A percentile compares a stretch with the other conserved stretches of the same genome.
Conservation (phyloP, 306 rosid species). For the Lathyrus oleraceus region DNA sequence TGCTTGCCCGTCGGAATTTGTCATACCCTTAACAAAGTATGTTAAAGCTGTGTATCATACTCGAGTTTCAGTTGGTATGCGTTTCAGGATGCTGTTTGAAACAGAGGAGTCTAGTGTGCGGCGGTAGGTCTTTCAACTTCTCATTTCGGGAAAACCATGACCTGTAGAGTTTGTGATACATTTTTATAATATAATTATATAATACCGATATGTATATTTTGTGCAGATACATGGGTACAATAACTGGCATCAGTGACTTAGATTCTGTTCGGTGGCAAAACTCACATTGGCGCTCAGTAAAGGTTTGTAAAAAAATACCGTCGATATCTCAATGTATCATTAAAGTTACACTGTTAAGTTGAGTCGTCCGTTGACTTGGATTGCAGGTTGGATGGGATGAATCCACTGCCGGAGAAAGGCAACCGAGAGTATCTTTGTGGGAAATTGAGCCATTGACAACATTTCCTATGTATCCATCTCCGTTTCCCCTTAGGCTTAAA, state of each 20-base stretch:
- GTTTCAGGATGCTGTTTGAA: constrained; percentile 96
- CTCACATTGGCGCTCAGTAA: constrained; percentile 98
- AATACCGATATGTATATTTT: constrained; percentile 5
- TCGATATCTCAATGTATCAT: not conserved
- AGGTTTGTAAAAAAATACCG: constrained; percentile 55
- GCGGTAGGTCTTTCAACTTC: constrained; percentile 61
- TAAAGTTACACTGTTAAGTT: too few species aligned
- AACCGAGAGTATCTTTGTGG: constrained; percentile 96
- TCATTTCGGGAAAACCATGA: too few species aligned
- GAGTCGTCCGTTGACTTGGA: too few species aligned
- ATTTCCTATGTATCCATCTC: constrained; percentile 96
- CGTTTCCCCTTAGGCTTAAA: constrained; percentile 88
- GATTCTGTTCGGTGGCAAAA: constrained; percentile 82
- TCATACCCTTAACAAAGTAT: constrained; percentile 84
- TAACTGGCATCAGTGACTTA: constrained; percentile 85
- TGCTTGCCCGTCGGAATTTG: constrained; percentile 96
- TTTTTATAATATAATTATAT: not conserved
- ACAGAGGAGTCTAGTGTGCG: constrained; percentile 98
- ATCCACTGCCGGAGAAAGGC: constrained; percentile 97
- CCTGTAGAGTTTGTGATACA: not conserved
- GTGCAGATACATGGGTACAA: constrained; percentile 82
- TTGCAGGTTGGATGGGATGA: constrained; percentile 99
- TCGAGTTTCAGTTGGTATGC: constrained; percentile 97
- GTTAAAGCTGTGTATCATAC: constrained; percentile 95
- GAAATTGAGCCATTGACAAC: constrained; percentile 97